These are phyloP conservation scores for Ampelocalamus luodianensis DNA, from an alignment of 176 grass and related monocot genomes.

Conservation along the genomic window DNA sequence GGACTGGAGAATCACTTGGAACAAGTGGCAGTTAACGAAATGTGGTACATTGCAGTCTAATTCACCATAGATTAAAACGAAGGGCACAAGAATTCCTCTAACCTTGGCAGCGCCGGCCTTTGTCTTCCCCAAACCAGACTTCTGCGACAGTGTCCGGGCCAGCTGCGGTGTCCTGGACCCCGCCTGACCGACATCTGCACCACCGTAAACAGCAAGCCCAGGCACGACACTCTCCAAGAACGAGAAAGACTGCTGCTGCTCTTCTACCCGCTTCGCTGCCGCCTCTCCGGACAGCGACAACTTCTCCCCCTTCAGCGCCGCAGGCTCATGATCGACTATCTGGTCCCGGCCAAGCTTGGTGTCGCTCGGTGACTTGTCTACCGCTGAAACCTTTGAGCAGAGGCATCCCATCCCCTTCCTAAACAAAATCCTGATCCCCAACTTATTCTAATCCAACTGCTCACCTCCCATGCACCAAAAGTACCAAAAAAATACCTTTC, in stretches of 20 bases:
- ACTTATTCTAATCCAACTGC: conserved; percentile 34
- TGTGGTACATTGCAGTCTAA: not conserved
- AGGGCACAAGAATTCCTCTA: conserved; percentile 35
- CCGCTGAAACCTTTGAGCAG: conserved; percentile 78
- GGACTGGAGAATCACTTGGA: not conserved
- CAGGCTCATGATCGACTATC: conserved; percentile 49
- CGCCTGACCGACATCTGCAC: not conserved
- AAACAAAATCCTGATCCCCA: not conserved
- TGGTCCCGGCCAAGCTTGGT: conserved; percentile 55
- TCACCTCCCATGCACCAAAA: conserved; percentile 16
- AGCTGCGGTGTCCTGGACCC: conserved; percentile 53
- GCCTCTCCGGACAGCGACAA: conserved; percentile 34
- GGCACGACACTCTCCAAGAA: conserved; percentile 49
- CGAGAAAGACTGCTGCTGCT: conserved; percentile 56
- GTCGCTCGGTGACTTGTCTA: conserved; percentile 95
- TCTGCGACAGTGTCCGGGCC: conserved; percentile 70
- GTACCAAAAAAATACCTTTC: not conserved
- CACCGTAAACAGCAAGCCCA: conserved; percentile 38
- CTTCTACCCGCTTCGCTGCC: conserved; percentile 52
- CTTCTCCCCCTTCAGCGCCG: conserved; percentile 33
- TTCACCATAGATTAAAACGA: conserved; percentile 28
- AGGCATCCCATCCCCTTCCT: conserved; percentile 69
- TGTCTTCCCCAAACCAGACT: conserved; percentile 56
- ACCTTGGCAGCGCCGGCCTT: conserved; percentile 65
- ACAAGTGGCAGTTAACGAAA: conserved; percentile 8